phyloP scores from a whole-genome alignment of 768 basidiomycete genomes.

The Trametes punicea region DNA sequence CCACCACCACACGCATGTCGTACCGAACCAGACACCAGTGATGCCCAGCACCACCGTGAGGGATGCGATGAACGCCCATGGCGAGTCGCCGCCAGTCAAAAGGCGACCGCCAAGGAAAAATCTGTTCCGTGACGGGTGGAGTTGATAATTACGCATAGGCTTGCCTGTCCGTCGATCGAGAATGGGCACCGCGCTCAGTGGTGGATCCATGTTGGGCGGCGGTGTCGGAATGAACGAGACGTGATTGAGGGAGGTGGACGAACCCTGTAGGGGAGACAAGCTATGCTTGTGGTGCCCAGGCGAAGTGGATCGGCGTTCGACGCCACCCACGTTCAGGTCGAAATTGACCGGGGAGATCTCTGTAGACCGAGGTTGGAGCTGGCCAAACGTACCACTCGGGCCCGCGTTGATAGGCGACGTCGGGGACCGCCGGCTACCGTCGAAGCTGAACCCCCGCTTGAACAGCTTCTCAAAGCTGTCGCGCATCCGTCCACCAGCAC shows the following conservation, averaged over 20 bases:
- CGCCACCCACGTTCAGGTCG: slow-evolving; percentile 23
- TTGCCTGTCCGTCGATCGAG: slow-evolving; percentile 35
- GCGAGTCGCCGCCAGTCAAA: slow-evolving; percentile 83
- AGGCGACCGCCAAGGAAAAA: slow-evolving; percentile 73
- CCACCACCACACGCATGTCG: slow-evolving; percentile 92
- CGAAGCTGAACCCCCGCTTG: slow-evolving; percentile 45
- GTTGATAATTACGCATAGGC: slow-evolving; percentile 52
- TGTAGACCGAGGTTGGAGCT: slow-evolving; percentile 20
- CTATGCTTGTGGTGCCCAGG: slow-evolving; percentile 22
- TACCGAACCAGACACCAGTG: slow-evolving; percentile 81
- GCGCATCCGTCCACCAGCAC: slow-evolving; percentile 42
- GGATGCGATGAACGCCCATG: slow-evolving; percentile 73
- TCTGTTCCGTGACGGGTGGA: slow-evolving; percentile 68
- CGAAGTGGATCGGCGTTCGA: slow-evolving; percentile 21
- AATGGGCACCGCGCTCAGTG: slow-evolving; percentile 35
- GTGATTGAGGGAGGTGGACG: slow-evolving; percentile 21
- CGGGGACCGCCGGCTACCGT: slow-evolving; percentile 27
- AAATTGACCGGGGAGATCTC: slow-evolving; percentile 25
- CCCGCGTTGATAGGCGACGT: slow-evolving; percentile 20
- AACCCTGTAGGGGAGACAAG: slow-evolving; percentile 20
- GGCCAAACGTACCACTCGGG: slow-evolving; percentile 13
- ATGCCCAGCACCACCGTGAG: slow-evolving; percentile 62
- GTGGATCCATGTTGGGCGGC: slow-evolving; percentile 31
- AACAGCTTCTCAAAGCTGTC: slow-evolving; percentile 60
- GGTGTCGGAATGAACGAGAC: slow-evolving; percentile 26